Evolutionary conservation across 2,329 filamentous ascomycete species (phyloP), one percentile per base, ranked within the genome.

Genomic region (Bipolaris oryzae): DNA sequence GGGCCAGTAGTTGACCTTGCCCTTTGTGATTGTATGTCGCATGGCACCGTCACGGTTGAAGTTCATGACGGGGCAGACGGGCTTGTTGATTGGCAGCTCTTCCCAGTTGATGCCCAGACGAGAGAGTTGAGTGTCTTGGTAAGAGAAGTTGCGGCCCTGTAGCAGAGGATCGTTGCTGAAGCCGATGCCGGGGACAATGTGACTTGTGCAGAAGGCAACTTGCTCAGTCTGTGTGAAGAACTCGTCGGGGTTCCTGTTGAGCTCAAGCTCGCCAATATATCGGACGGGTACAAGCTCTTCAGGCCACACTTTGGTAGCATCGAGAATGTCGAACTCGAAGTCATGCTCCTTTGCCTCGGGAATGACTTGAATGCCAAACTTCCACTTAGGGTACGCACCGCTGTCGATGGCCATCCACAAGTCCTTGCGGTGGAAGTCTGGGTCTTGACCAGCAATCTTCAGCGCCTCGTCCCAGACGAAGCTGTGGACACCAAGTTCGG

Each of bases 241-340:
- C 71, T 96, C 90, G 61, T 94, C 90, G 1, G 89, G 81, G 57
- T 91, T 94, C 51, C 84, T 84, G 80, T 95, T 93, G 5, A 96
- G 82, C 71, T 93, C 88, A 1, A 96, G 73, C 74, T 93, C 85
- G 37, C 90, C 91, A 53, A 96, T 90, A 70, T 91, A 91, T 7
- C 88, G 84, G 18, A 94, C 82, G 0, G 91, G 91, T 0, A 92
- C 80, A 0, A 87, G 76, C 11, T 94, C 89, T 70, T 95, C 89
- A 0, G 91, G 91, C 90, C 91, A 95, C 23, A 94, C 76, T 78
- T 96, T 95, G 35, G 91, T 96, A 0, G 91, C 88, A 64, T 96
- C 91, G 1, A 96, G 84, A 28, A 94, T 88, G 67, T 95, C 91
- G 58, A 95, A 94, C 6, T 94, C 91, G 58, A 94, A 96, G 15